These are phyloP conservation scores for Penicillium sp. DNA, from an alignment of 2,329 filamentous ascomycete genomes.

Conservation along the genomic window DNA sequence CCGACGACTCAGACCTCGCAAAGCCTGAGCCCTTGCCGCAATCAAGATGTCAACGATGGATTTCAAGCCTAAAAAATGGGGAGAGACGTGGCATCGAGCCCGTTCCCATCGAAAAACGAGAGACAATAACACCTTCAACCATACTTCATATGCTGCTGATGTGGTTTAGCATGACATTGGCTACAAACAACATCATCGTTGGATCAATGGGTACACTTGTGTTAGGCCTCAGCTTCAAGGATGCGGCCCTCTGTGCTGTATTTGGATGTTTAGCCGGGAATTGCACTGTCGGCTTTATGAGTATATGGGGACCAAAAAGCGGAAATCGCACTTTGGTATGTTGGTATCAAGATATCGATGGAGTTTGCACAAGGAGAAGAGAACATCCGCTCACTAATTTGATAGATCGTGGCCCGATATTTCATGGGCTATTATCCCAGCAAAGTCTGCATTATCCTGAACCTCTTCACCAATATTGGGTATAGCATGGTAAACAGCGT, in stretches of 20 bases:
- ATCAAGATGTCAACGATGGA: conserved; percentile 24
- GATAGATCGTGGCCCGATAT: conserved; percentile 40
- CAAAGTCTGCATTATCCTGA: conserved; percentile 41
- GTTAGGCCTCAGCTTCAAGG: conserved; percentile 39
- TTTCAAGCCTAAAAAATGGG: conserved; percentile 23
- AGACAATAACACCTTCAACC: conserved; percentile 23
- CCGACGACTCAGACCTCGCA: conserved; percentile 4
- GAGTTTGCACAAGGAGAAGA: not conserved
- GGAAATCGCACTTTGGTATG: conserved; percentile 44
- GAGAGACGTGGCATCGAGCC: conserved; percentile 30
- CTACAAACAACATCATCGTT: conserved; percentile 42
- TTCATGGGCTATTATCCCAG: conserved; percentile 46
- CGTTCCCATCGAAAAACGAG: conserved; percentile 27
- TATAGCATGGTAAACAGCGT: conserved; percentile 45
- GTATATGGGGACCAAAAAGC: conserved; percentile 42
- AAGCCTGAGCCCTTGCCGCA: conserved; percentile 8
- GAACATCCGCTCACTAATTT: conserved; percentile 1
- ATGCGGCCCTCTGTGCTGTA: conserved; percentile 39
- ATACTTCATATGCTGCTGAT: conserved; percentile 34
- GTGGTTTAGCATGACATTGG: conserved; percentile 42
- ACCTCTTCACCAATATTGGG: conserved; percentile 44
- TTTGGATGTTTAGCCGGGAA: conserved; percentile 38
- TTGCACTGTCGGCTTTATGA: conserved; percentile 40
- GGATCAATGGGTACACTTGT: conserved; percentile 44
- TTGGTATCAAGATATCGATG: not conserved